A percentile compares a stretch with the other conserved stretches of the same genome.
These are phyloP conservation scores for Peronospora farinosa DNA, from an alignment of 352 stramenopile species.

Conservation along the genomic window DNA sequence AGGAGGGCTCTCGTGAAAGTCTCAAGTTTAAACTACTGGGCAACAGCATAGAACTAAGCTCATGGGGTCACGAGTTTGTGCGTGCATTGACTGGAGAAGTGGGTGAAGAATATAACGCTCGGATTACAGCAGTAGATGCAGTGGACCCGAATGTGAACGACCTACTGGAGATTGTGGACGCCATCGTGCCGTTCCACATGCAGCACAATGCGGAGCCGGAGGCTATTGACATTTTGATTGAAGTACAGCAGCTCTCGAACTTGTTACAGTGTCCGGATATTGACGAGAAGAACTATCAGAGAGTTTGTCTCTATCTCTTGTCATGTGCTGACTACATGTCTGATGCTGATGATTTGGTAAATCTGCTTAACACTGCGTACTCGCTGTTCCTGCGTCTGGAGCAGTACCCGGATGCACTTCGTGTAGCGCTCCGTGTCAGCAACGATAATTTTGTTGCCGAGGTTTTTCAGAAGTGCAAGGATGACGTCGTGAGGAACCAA, in stretches of 20 bases:
- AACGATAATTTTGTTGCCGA: constrained; percentile 72
- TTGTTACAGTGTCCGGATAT: constrained; percentile 91
- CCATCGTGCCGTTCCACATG: constrained; percentile 99
- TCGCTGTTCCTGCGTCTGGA: constrained; percentile 92
- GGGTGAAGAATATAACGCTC: constrained; percentile 87
- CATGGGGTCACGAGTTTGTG: constrained; percentile 99
- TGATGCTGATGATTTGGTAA: constrained; percentile 95
- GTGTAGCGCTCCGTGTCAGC: constrained; percentile 93
- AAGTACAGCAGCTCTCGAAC: constrained; percentile 95
- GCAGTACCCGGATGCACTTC: constrained; percentile 93
- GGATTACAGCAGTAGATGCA: constrained; percentile 45
- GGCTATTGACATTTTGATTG: constrained; percentile 98
- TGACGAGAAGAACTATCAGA: constrained; percentile 98
- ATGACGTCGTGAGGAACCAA: constrained; percentile 74
- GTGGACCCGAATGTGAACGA: constrained; percentile 82
- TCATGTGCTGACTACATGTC: constrained; percentile 97
- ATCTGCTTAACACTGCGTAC: constrained; percentile 90
- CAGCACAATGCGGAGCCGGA: constrained; percentile 98
- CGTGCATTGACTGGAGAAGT: constrained; percentile 96
- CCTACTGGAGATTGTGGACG: constrained; percentile 93
- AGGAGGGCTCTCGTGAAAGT: constrained; percentile 86
- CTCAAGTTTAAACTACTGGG: constrained; percentile 89
- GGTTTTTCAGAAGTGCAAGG: constrained; percentile 71
- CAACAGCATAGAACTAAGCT: constrained; percentile 88
- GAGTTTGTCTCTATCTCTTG: constrained; percentile 98